Conservation (phyloP, 192 early-diverging fungal genomes). For the Chytriomyces sp. region DNA sequence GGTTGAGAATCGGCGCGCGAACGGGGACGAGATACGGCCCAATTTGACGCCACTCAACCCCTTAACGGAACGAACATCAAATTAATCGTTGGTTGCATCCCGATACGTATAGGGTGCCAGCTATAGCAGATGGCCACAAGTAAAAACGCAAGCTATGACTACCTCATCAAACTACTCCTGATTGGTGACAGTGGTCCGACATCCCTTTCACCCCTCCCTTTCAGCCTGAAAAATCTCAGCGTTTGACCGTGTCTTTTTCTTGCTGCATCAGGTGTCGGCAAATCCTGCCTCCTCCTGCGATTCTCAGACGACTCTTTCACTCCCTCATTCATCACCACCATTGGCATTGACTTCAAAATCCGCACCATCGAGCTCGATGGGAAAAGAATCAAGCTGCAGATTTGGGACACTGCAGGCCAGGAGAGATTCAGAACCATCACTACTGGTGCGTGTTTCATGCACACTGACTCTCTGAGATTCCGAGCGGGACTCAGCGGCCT, state of each 20-base stretch:
- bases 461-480: not conserved
- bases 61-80: too few relatives aligned
- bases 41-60: too few relatives aligned
- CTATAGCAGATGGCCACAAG: constrained; percentile 77
- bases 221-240: not conserved
- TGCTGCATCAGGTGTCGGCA: constrained; percentile 79
- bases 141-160: constrained; percentile 97
- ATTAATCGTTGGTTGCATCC: too few relatives aligned
- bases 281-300: constrained; percentile 92
- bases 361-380: constrained; percentile 98
- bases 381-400: constrained; percentile 99
- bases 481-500: not conserved
- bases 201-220: not conserved
- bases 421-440: constrained; percentile 99
- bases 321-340: constrained; percentile 98
- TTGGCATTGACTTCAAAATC: constrained; percentile 99
- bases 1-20: too few relatives aligned
- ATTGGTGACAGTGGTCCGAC: constrained; percentile 96
- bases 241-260: not conserved
- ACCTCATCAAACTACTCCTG: constrained; percentile 97
- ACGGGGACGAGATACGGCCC: too few relatives aligned
- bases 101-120: too few relatives aligned
- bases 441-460: constrained; percentile 75
- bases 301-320: constrained; percentile 99
- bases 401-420: constrained; percentile 99